Percentiles rank a stretch among this genome's conserved stretches.
These are phyloP conservation scores for Colletotrichum sp. DNA, from an alignment of 2,329 filamentous ascomycete species.

Conservation along the genomic window DNA sequence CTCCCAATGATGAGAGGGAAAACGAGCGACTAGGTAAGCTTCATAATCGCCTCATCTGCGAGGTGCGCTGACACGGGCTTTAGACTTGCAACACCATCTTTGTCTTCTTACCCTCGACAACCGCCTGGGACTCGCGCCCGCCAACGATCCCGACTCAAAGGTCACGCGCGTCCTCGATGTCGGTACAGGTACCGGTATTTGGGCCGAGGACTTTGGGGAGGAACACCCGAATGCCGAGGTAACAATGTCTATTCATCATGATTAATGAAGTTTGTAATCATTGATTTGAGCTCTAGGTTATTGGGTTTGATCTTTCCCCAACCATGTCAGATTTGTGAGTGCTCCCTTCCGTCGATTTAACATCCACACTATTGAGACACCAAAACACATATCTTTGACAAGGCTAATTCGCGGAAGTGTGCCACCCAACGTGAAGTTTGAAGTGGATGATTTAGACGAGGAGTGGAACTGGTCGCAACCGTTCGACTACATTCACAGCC, in stretches of 20 bases:
- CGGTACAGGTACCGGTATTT: conserved; percentile 27
- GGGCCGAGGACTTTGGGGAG: conserved; percentile 36
- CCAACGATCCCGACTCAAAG: background rate
- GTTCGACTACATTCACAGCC: conserved; percentile 65
- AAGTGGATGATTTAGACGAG: conserved; percentile 39
- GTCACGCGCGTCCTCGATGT: conserved; percentile 23
- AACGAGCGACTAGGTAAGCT: too few relatives aligned
- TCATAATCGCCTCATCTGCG: too few relatives aligned
- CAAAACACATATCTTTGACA: too few relatives aligned
- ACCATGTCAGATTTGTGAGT: too few relatives aligned
- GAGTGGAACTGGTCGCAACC: conserved; percentile 37
- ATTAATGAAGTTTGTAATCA: background rate
- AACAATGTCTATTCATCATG: background rate
- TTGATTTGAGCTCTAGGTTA: background rate
- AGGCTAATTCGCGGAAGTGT: conserved; percentile 21
- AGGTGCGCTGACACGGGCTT: accelerated
- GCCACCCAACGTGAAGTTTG: conserved; percentile 41
- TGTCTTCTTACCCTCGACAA: conserved; percentile 47
- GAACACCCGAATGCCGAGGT: conserved; percentile 35
- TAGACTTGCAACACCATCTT: conserved; percentile 59
- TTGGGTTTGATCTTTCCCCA: too few relatives aligned
- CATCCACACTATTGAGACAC: too few relatives aligned
- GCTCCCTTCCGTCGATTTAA: too few relatives aligned
- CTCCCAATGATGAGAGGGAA: background rate
- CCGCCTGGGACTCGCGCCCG: background rate